Evolutionary conservation across 306 rosid species (phyloP).

Genomic region (Glycine soja): DNA sequence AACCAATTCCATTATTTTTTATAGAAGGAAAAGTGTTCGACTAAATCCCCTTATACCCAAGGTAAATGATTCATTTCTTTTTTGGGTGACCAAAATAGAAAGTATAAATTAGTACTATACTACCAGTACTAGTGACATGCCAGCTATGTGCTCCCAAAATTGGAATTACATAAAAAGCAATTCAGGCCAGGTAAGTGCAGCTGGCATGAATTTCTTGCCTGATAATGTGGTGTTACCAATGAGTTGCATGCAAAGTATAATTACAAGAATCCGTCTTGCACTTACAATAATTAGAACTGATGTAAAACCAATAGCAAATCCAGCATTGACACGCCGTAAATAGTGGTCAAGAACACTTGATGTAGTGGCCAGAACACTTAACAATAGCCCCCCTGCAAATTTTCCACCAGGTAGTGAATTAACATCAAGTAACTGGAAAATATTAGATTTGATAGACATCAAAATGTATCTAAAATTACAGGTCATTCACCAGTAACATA

Average conservation of each 20-base stretch:
- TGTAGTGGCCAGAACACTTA: conserved; percentile 89
- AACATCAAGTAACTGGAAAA: conserved; percentile 34
- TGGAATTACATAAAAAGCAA: conserved; percentile 15
- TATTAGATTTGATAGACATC: conserved; percentile 11
- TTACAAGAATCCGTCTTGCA: conserved; percentile 40
- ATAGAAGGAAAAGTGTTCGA: background rate
- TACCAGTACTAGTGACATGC: background rate
- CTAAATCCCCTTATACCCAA: conserved; percentile 20
- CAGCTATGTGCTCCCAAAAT: conserved; percentile 24
- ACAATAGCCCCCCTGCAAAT: conserved; percentile 81
- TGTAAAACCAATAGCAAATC: conserved; percentile 94
- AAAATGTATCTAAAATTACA: conserved; percentile 34
- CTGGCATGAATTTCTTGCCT: conserved; percentile 30
- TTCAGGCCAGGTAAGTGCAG: conserved; percentile 21
- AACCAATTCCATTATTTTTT: conserved; percentile 27
- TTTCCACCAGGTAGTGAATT: conserved; percentile 38
- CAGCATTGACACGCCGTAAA: conserved; percentile 84
- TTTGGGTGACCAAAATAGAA: conserved; percentile 1
- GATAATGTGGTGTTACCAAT: background rate
- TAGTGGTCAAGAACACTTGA: conserved; percentile 91
- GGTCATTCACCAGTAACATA: conserved; percentile 48
- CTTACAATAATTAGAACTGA: conserved; percentile 95
- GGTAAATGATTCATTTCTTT: background rate
- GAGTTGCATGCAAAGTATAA: conserved; percentile 35
- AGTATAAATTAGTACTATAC: background rate